Percentiles rank a stretch among this genome's conserved stretches.
phyloP scores from a whole-genome alignment of 352 stramenopile genomes.

The Globisporangium irregulare region DNA sequence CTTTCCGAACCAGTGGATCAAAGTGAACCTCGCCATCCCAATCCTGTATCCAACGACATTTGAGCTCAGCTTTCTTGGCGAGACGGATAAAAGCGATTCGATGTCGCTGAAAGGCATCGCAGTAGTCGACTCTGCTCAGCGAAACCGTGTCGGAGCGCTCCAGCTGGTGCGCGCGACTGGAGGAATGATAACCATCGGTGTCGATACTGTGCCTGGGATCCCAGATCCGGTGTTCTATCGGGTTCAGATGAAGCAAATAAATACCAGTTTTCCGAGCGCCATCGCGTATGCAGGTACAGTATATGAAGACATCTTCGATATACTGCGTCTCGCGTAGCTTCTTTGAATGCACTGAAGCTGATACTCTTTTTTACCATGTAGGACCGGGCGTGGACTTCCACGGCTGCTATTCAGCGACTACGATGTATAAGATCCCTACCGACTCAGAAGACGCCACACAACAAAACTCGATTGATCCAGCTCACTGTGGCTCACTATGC shows the following conservation, averaged over 20 bases:
- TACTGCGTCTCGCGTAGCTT: background rate
- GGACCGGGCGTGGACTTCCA: slow-evolving; percentile 30
- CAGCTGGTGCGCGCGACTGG: slow-evolving; percentile 33
- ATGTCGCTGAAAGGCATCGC: slow-evolving; percentile 41
- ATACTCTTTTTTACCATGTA: slow-evolving; percentile 13
- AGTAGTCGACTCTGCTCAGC: slow-evolving; percentile 17
- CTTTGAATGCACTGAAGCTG: background rate
- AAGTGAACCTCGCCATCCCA: slow-evolving; percentile 18
- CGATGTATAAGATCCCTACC: slow-evolving; percentile 24
- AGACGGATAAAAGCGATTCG: slow-evolving; percentile 20
- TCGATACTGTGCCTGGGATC: slow-evolving; percentile 6
- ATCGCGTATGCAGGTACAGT: slow-evolving; percentile 36
- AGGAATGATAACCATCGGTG: slow-evolving; percentile 35
- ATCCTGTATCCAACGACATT: slow-evolving; percentile 20
- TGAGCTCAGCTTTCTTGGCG: slow-evolving; percentile 36
- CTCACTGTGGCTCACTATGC: slow-evolving; percentile 29
- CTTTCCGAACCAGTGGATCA: slow-evolving; percentile 30
- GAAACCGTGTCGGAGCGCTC: slow-evolving; percentile 20
- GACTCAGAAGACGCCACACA: background rate
- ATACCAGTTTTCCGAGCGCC: slow-evolving; percentile 6
- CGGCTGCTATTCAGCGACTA: slow-evolving; percentile 27
- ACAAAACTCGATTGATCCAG: slow-evolving; percentile 12
- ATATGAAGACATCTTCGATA: background rate
- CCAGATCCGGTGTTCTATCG: slow-evolving; percentile 27
- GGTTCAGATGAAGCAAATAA: slow-evolving; percentile 26